These are phyloP conservation scores for Pseudogymnoascus pannorum DNA, from an alignment of 2,329 filamentous ascomycete species.

Conservation along the genomic window DNA sequence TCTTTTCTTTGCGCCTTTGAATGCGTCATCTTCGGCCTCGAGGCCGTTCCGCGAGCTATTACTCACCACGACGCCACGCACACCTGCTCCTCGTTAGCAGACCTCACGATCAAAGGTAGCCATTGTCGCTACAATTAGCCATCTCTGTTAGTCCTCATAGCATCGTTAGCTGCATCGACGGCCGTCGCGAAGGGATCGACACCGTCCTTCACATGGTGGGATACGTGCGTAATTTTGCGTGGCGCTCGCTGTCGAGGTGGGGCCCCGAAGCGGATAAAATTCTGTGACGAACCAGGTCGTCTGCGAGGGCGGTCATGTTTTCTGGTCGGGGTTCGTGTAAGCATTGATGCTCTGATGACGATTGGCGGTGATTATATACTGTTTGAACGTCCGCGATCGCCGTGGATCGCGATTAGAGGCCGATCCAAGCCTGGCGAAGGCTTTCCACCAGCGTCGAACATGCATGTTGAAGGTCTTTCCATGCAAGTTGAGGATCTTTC, in stretches of 20 bases:
- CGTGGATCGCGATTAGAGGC: neutral
- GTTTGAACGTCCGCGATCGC: neutral
- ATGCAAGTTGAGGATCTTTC: neutral
- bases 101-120: slow-evolving; percentile 3
- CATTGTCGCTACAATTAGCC: neutral
- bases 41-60: neutral
- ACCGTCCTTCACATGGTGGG: neutral
- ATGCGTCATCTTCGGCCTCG: slow-evolving; percentile 1
- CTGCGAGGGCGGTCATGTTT: slow-evolving; percentile 1
- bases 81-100: neutral
- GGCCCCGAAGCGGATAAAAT: neutral
- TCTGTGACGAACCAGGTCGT: neutral
- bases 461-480: neutral
- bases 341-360: neutral
- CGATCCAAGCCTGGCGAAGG: neutral
- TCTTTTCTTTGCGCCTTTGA: no score
- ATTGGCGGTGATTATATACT: neutral
- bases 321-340: neutral
- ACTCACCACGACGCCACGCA: neutral
- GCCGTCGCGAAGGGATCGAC: slow-evolving; percentile 1
- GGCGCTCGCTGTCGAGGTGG: neutral
- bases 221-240: neutral
- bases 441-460: neutral
- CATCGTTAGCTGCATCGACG: neutral
- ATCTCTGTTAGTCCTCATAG: neutral